A percentile compares a stretch with the other conserved stretches of the same genome.
phyloP scores from a whole-genome alignment of 495 filamentous ascomycete species.

The Bryoglossum gracile region DNA sequence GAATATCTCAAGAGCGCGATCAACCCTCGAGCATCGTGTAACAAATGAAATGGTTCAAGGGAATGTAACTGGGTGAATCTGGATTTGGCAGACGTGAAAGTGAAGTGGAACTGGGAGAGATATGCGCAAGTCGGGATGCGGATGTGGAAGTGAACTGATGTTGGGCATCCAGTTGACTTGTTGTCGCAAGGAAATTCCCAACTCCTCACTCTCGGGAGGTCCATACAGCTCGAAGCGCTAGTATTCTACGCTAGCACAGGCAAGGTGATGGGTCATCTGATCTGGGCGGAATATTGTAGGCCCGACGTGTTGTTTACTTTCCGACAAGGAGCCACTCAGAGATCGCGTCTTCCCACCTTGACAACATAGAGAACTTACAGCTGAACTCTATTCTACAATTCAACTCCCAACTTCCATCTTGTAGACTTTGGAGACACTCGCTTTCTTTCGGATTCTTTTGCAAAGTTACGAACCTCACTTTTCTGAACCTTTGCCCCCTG shows the following conservation, averaged over 20 bases:
- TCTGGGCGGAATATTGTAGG: too few species aligned
- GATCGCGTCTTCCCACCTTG: neutral
- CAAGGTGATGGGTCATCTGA: too few species aligned
- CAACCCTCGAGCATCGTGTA: constrained; percentile 18
- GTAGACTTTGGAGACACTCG: too few species aligned
- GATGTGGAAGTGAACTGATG: constrained; percentile 8
- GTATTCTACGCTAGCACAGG: too few species aligned
- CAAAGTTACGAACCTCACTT: neutral
- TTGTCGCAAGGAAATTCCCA: too few species aligned
- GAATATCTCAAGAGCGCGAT: neutral
- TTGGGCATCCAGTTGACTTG: too few species aligned
- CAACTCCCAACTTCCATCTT: neutral
- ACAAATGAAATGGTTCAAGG: constrained; percentile 13
- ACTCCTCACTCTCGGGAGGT: too few species aligned
- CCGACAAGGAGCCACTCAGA: constrained; percentile 3
- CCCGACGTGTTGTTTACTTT: constrained; percentile 5
- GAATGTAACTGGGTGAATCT: too few species aligned
- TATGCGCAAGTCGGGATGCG: constrained; percentile 8
- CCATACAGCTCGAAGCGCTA: too few species aligned
- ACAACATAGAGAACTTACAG: neutral
- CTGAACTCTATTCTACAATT: neutral
- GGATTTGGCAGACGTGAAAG: too few species aligned
- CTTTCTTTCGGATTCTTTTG: neutral
- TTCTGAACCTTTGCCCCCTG: neutral
- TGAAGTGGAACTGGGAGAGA: constrained; percentile 3